These are phyloP conservation scores for Epichloe gansuensis DNA, from an alignment of 2,329 filamentous ascomycete genomes.

Conservation along the genomic window DNA sequence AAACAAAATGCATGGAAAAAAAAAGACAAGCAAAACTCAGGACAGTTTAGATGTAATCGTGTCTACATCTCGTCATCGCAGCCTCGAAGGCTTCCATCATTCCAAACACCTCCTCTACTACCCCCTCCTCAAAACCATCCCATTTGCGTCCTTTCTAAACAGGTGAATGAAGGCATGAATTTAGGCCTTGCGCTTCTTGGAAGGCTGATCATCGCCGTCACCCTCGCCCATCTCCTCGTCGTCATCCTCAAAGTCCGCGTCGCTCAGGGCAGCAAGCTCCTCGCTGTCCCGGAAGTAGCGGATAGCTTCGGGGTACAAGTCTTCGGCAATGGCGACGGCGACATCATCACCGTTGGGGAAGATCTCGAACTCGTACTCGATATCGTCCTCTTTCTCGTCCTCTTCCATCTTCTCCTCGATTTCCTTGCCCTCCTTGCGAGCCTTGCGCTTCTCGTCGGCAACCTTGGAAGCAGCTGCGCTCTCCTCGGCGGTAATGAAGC, in stretches of 20 bases:
- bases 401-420: constrained; percentile 29
- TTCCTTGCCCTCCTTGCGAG: constrained; percentile 38
- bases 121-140: background rate
- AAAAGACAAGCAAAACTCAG: constrained; percentile 9
- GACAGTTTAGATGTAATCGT: background rate
- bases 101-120: background rate
- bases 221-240: constrained; percentile 38
- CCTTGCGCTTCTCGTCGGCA: constrained; percentile 44
- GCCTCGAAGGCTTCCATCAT: background rate
- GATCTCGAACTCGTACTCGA: constrained; percentile 63
- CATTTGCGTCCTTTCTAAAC: background rate
- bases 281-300: constrained; percentile 69
- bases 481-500: constrained; percentile 61
- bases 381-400: constrained; percentile 48
- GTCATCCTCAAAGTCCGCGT: constrained; percentile 53
- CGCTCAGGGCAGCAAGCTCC: constrained; percentile 54
- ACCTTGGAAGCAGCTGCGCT: constrained; percentile 48
- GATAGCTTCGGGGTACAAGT: constrained; percentile 78
- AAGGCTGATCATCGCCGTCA: constrained; percentile 28
- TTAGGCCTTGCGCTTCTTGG: constrained; percentile 33
- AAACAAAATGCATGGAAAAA: background rate
- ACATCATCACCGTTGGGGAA: constrained; percentile 81
- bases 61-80: background rate
- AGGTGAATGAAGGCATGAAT: background rate
- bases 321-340: constrained; percentile 69